Evolutionary conservation across 2,329 filamentous ascomycete species (phyloP).

Genomic region (Biscogniauxia marginata): DNA sequence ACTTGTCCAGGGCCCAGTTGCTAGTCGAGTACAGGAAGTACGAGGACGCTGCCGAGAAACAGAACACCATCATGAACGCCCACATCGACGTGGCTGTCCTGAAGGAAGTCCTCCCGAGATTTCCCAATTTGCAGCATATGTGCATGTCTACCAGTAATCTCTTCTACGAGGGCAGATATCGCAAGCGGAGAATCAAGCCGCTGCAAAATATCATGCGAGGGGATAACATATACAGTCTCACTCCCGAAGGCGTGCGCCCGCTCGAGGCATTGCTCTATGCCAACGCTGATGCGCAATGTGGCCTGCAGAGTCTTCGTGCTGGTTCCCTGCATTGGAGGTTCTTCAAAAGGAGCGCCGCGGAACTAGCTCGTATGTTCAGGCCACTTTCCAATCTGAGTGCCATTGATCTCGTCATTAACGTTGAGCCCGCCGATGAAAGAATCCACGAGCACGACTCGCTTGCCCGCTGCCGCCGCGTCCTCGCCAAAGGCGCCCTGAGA

Average conservation of each 20-base stretch:
- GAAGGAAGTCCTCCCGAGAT: slow-evolving; percentile 22
- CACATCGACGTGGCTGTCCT: slow-evolving; percentile 17
- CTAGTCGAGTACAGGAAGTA: slow-evolving; percentile 21
- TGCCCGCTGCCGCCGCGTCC: slow-evolving; percentile 14
- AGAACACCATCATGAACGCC: slow-evolving; percentile 15
- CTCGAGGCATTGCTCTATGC: slow-evolving; percentile 26
- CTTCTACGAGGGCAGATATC: slow-evolving; percentile 11
- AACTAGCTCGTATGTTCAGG: slow-evolving; percentile 17
- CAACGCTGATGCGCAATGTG: slow-evolving; percentile 14
- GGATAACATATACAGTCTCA: background rate
- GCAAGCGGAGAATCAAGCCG: slow-evolving; percentile 11
- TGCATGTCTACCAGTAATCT: slow-evolving; percentile 17
- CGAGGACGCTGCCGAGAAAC: slow-evolving; percentile 10
- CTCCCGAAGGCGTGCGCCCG: slow-evolving; percentile 21
- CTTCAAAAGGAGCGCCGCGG: slow-evolving; percentile 18
- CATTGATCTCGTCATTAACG: slow-evolving; percentile 22
- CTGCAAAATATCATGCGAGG: slow-evolving; percentile 6
- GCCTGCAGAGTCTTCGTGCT: slow-evolving; percentile 18
- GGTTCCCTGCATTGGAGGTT: slow-evolving; percentile 25
- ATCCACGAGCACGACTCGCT: slow-evolving; percentile 6
- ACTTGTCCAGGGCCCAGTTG: slow-evolving; percentile 9
- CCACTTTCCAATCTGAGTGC: slow-evolving; percentile 23
- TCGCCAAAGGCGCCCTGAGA: slow-evolving; percentile 22
- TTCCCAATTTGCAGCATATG: slow-evolving; percentile 20
- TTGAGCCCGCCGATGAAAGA: slow-evolving; percentile 9